Evolutionary conservation across 2,329 filamentous ascomycete species (phyloP), one percentile per base, ranked within the genome.

Genomic region (Sporothrix brasiliensis): DNA sequence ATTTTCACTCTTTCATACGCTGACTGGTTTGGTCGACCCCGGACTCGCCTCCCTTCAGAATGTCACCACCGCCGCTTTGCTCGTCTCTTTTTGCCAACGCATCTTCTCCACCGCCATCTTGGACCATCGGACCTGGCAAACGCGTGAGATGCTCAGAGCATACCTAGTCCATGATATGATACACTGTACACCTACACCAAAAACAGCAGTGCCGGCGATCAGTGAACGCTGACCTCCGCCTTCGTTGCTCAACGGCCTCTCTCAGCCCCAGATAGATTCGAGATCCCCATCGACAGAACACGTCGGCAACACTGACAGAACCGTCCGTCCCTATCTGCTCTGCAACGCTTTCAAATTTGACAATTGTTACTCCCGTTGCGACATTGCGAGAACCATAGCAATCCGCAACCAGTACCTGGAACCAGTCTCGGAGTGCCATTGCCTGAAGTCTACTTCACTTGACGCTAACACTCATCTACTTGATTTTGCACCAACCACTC

Each of bases 41-140:
- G 47, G 47, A 66, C 27, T 66, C 63, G 27, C 63, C 53, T 61
- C 63, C 39, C n/a, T 44, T 44, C 11, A n/a, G 14, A 61, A 39
- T 61, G 34, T 30, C 54, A n/a, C 56, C 44, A 9, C 61, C 61
- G 11, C 63, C 16, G 7, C 47, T 34, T 52, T 39, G 53, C 50
- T 66, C 14, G 19, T 30, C 34, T 34, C n/a, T 67, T 30, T 41
- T 53, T 67, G 49, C 49, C 30, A 41, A 49, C 27, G 44, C 21
- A 30, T 19, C n/a, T 21, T 30, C 24, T 54, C 24, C 49, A 27
- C 63, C 50, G 49, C 19, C 49, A 41, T 67, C 27, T 39, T 52
- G 16, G 41, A 54, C 16, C 49, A 16, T 30, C 63, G 50, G 19
- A 53, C 30, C 34, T 19, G 47, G 30, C 63, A 53, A 67, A 67